Conservation (phyloP, 179 eudicot genomes). For the Amaranthus tricolor region DNA sequence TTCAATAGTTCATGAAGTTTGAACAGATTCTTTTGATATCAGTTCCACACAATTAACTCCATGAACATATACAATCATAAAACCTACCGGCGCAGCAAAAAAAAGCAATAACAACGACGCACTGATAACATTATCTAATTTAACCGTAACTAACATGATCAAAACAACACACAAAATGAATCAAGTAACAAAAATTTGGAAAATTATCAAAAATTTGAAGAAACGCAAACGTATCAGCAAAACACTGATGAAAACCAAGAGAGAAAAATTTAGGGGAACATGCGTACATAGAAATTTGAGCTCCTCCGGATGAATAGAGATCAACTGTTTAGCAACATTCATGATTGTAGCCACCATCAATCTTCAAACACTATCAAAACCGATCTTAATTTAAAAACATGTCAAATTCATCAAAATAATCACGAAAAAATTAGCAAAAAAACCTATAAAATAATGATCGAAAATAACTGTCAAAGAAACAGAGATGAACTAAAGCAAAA, state of each 20-base stretch:
- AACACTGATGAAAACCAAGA: neutral
- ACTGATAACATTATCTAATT: neutral
- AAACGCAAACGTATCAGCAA: neutral
- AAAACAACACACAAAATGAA: neutral
- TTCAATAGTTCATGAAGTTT: neutral
- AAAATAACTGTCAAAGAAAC: neutral
- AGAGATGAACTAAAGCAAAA: neutral
- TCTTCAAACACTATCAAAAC: conserved; percentile 14
- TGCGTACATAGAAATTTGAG: conserved; percentile 54
- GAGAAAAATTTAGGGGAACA: neutral
- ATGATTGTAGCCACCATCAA: conserved; percentile 33
- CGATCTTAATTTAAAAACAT: neutral
- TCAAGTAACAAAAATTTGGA: neutral
- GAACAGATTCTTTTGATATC: too few relatives aligned
- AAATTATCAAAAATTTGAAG: neutral
- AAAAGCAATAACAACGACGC: too few relatives aligned
- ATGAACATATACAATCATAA: neutral
- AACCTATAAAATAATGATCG: neutral
- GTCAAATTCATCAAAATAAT: conserved; percentile 2
- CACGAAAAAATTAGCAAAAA: neutral
- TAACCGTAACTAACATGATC: neutral
- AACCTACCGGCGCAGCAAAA: neutral
- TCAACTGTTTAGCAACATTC: conserved; percentile 35
- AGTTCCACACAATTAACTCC: too few relatives aligned
- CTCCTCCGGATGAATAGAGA: conserved; percentile 64